Evolutionary conservation across 371 early-diverging fungal species (phyloP).

Genomic region (Mortierella sp.): DNA sequence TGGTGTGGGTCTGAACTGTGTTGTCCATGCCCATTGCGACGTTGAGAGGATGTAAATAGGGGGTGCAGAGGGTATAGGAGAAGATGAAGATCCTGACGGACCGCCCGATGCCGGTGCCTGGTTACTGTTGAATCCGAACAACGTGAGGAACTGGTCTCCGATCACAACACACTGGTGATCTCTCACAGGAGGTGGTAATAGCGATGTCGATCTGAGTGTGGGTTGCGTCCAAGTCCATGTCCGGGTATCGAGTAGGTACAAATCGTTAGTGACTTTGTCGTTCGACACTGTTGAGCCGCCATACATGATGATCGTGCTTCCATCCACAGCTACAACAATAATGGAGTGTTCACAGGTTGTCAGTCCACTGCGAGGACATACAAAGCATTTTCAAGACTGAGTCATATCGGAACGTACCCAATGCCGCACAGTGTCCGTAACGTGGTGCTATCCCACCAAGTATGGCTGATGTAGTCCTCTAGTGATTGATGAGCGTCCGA

Average conservation of each 20-base stretch:
- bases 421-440: constrained; percentile 43
- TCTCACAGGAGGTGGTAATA: constrained; percentile 26
- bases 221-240: constrained; percentile 44
- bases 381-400: background rate
- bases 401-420: constrained; percentile 22
- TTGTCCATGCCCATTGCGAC: constrained; percentile 27
- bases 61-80: constrained; percentile 17
- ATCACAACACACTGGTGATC: constrained; percentile 48
- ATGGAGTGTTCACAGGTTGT: background rate
- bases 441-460: no score
- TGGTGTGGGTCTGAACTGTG: constrained; percentile 22
- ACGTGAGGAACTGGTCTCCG: constrained; percentile 43
- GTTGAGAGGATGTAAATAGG: constrained; percentile 38
- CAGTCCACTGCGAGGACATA: background rate
- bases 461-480: constrained; percentile 43
- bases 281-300: constrained; percentile 26
- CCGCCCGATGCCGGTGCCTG: constrained; percentile 21
- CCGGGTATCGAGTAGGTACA: constrained; percentile 21
- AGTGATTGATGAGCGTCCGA: background rate
- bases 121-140: constrained; percentile 43
- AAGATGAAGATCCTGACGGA: background rate
- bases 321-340: constrained; percentile 28
- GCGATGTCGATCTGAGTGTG: background rate
- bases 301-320: constrained; percentile 37
- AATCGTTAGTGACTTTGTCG: constrained; percentile 25